Percentiles rank a stretch among this genome's conserved stretches.
Conservation (phyloP, 805 yeast genomes). For the Lipomyces starkeyi region DNA sequence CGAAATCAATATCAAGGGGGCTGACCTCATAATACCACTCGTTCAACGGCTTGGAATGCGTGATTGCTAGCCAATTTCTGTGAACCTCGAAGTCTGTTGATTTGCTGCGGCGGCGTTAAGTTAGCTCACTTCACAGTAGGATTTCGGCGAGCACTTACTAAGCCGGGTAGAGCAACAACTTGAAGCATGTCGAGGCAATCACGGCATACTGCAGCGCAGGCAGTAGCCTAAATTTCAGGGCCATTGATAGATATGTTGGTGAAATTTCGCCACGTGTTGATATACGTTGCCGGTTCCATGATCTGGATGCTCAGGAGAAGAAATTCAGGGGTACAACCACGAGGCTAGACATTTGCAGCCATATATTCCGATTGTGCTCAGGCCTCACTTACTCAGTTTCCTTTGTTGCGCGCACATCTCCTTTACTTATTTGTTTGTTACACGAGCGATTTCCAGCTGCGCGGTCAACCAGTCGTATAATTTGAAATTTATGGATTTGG, state of each 20-base stretch:
- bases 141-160: conserved; percentile 55
- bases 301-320: too few species aligned
- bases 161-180: conserved; percentile 70
- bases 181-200: conserved; percentile 65
- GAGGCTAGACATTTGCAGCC: not conserved
- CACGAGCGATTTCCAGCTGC: not conserved
- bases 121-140: not conserved
- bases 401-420: too few species aligned
- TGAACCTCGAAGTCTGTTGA: conserved; percentile 98
- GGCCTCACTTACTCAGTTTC: too few species aligned
- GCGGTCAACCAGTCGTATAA: too few species aligned
- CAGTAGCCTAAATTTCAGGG: conserved; percentile 43
- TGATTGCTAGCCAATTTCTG: conserved; percentile 94
- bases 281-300: not conserved
- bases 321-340: not conserved
- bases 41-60: conserved; percentile 70
- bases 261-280: not conserved
- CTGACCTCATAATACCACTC: conserved; percentile 78
- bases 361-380: not conserved
- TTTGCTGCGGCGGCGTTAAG: conserved; percentile 20
- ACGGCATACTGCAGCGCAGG: conserved; percentile 65
- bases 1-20: not conserved
- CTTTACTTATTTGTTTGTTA: not conserved
- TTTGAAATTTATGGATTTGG: too few species aligned
- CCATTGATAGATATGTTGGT: not conserved